These are phyloP conservation scores for Leccinum uliginosum DNA, from an alignment of 768 basidiomycete genomes.

Conservation along the genomic window DNA sequence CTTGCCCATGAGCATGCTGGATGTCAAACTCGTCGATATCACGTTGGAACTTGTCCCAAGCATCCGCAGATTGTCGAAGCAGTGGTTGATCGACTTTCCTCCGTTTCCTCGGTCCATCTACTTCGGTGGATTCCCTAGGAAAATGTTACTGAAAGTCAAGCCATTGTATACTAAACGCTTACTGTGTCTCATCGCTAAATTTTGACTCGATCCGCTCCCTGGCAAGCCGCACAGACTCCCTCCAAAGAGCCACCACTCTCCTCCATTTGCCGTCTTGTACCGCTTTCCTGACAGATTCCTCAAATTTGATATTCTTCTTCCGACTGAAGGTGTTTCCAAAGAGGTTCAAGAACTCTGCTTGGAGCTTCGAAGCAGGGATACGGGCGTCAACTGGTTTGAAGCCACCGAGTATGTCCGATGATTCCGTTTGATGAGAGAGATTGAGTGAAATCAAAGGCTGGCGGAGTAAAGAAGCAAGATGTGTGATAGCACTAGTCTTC, in stretches of 20 bases:
- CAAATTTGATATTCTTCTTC: conserved; percentile 83
- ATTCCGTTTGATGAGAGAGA: conserved; percentile 93
- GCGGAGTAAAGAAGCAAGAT: conserved; percentile 75
- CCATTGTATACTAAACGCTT: not conserved
- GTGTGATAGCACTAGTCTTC: conserved; percentile 89
- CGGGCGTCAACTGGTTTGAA: conserved; percentile 94
- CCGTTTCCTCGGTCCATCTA: conserved; percentile 59
- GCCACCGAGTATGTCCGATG: conserved; percentile 89
- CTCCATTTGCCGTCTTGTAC: conserved; percentile 84
- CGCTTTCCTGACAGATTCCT: conserved; percentile 76
- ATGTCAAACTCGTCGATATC: conserved; percentile 80
- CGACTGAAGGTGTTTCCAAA: conserved; percentile 87
- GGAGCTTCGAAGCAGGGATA: conserved; percentile 65
- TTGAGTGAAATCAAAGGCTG: conserved; percentile 85
- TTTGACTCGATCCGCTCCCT: conserved; percentile 53
- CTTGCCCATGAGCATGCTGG: conserved; percentile 82
- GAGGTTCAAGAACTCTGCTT: conserved; percentile 70
- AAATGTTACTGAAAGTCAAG: not conserved
- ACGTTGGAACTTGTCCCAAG: conserved; percentile 65
- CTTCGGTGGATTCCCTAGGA: conserved; percentile 26
- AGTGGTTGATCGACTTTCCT: conserved; percentile 53
- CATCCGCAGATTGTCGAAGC: conserved; percentile 41
- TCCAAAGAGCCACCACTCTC: conserved; percentile 78
- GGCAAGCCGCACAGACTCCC: conserved; percentile 67
- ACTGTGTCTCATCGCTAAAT: conserved; percentile 27